Evolutionary conservation across 2,329 filamentous ascomycete genomes (phyloP).

Genomic region (Sphaerulina vaccinii): DNA sequence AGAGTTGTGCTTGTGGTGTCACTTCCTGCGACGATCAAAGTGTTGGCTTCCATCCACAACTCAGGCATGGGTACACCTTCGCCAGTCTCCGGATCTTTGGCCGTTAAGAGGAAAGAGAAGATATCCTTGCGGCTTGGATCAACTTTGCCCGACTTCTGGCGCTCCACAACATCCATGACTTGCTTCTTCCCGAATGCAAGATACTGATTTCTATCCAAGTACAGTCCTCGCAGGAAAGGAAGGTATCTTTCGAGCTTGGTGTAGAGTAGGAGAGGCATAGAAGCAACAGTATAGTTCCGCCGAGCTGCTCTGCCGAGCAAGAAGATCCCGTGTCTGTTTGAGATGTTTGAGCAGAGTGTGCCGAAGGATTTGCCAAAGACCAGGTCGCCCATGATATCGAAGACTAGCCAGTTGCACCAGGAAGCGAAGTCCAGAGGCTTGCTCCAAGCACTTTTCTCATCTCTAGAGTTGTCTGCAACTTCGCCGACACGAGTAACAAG

Average conservation of each 20-base stretch:
- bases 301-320: slow-evolving; percentile 47
- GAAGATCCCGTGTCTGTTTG: slow-evolving; percentile 42
- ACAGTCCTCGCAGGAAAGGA: slow-evolving; percentile 27
- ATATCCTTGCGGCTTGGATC: slow-evolving; percentile 27
- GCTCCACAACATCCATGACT: slow-evolving; percentile 30
- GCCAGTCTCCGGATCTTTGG: slow-evolving; percentile 40
- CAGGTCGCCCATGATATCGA: slow-evolving; percentile 54
- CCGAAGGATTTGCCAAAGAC: slow-evolving; percentile 41
- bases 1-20: slow-evolving; percentile 45
- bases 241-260: slow-evolving; percentile 28
- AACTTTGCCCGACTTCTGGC: slow-evolving; percentile 24
- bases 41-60: slow-evolving; percentile 50
- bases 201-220: slow-evolving; percentile 29
- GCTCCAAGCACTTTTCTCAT: slow-evolving; percentile 24
- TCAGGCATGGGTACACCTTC: slow-evolving; percentile 43
- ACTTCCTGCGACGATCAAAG: slow-evolving; percentile 50
- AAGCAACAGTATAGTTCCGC: slow-evolving; percentile 44
- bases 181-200: slow-evolving; percentile 33
- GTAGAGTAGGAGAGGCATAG: slow-evolving; percentile 30
- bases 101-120: slow-evolving; percentile 27
- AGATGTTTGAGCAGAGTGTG: slow-evolving; percentile 26
- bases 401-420: slow-evolving; percentile 44
- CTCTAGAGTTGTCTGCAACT: slow-evolving; percentile 9
- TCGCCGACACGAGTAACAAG: slow-evolving; percentile 19
- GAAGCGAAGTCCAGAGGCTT: slow-evolving; percentile 26